Evolutionary conservation across 176 grass and related monocot genomes (phyloP), one percentile per base, ranked within the genome.

Genomic region (Ananas comosus): DNA sequence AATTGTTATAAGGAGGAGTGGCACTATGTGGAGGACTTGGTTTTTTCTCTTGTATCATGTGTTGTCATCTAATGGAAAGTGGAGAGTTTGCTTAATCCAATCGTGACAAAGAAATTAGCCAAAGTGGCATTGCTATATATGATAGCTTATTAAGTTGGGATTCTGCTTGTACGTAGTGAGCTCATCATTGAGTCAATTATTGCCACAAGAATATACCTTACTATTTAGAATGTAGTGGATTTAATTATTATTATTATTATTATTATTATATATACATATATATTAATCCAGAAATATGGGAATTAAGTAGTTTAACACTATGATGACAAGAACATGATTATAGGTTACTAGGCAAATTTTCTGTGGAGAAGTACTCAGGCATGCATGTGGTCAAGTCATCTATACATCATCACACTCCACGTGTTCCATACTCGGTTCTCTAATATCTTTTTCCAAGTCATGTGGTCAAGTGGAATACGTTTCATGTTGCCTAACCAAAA

Each of bases 21-120:
- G 70, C 70, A 33, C 49, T 67, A 54, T 28, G 71, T 61, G 27
- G 67, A 50, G 68, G 63, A 54, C 28, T 53, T 27, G 47, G 70
- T 48, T 72, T 23, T 53, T 67, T 51, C 29, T 56, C 51, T 74
- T 74, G 64, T 69, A 47, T 70, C 63, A 67, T 49, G 56, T n/a
- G 12, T 81, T 69, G 79, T 81, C 79, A 29, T 74, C 68, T 68
- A 27, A 51, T 59, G 51, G 70, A 13, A 68, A 74, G 78, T 58
- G 78, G 78, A 80, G 64, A 63, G 67, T 63, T 80, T 74, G 49
- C 17, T 80, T 65, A 49, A 53, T 28, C 73, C 66, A 49, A 16
- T 8, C 72, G 27, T 53, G 47, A 66, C 28, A 80, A 24, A 80
- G 29, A 17, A 1, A 58, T 7, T n/a, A 58, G 13, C 54, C 9